Percentiles rank a stretch among this genome's conserved stretches.
These are phyloP conservation scores for Ceratocystis papillata DNA, from an alignment of 2,329 filamentous ascomycete species.

Conservation along the genomic window DNA sequence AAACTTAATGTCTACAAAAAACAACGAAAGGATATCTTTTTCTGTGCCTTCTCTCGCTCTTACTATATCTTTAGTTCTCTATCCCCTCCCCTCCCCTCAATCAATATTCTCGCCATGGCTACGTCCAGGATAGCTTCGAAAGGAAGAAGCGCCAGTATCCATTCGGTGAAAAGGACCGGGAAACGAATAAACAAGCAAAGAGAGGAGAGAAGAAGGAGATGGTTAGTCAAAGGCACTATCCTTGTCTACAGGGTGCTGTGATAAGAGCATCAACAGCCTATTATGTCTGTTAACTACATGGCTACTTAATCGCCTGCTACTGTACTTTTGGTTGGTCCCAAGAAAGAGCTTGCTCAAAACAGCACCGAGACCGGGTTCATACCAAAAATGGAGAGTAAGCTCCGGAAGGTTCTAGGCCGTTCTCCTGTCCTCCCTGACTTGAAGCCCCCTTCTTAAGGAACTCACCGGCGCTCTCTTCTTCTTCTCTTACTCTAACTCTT, in stretches of 20 bases:
- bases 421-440: background rate
- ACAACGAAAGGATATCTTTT: background rate
- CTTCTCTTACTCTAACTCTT: background rate
- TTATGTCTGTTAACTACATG: background rate
- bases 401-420: background rate
- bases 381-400: background rate
- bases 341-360: constrained; percentile 1
- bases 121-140: background rate
- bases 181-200: background rate
- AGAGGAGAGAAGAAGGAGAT: background rate
- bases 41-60: background rate
- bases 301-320: too few species aligned
- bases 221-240: background rate
- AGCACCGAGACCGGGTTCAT: background rate
- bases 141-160: constrained; percentile 15
- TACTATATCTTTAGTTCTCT: background rate
- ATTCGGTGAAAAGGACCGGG: background rate
- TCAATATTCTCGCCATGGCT: background rate
- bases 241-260: background rate
- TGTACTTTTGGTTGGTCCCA: background rate
- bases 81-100: background rate
- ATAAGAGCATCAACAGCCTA: background rate
- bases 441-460: too few species aligned
- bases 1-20: background rate
- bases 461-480: background rate